Evolutionary conservation across 75 land plant genomes (phyloP), one percentile per base, ranked within the genome.

Genomic region (Pinus taeda): DNA sequence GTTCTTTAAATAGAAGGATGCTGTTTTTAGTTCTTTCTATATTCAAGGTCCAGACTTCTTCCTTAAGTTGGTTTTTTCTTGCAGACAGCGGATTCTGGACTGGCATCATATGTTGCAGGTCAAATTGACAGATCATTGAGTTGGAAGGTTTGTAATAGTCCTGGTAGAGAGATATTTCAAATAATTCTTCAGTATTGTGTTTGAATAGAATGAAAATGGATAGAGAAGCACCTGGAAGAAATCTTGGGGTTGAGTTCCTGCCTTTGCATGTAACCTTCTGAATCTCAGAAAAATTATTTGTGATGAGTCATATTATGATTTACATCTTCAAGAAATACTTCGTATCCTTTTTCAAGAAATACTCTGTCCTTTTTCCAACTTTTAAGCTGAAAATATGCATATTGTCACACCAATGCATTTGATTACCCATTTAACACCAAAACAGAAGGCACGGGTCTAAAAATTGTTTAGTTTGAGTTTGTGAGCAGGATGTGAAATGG

Each of bases 41-140:
- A 36, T 71, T 21, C 6, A 60, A 20, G 57, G 15, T 3, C 11
- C 29, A 24, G 3, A 9, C 9, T 42, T 42, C 4, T n/a, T 15
- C 14, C 11, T 18, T 20, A 64, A 18, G 26, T 61, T 58, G 5
- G 53, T 21, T 49, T 15, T 64, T 11, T 74, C 21, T 58, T 84
- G 79, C 92, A 96, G 99, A 70, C 87, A 15, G 69, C 82, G 66
- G 99, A 96, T 78, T 94, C 99, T 74, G 99, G 99, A 62, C 86
- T 96, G 6, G 98, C 99, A n/a, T 94, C 99, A 56, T 96, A 96
- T 83, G 99, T 90, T 76, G 99, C 99, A 36, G 89, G 93, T 29
- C 99, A 96, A 82, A 83, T 90, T 83, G 99, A 96, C 74, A 87
- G 85, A 57, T 83, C 95, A 22, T 84, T 96, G 57, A 96, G 93